phyloP scores from a whole-genome alignment of 108 stramenopile genomes.

The Cyclostephanos invisitatus region DNA sequence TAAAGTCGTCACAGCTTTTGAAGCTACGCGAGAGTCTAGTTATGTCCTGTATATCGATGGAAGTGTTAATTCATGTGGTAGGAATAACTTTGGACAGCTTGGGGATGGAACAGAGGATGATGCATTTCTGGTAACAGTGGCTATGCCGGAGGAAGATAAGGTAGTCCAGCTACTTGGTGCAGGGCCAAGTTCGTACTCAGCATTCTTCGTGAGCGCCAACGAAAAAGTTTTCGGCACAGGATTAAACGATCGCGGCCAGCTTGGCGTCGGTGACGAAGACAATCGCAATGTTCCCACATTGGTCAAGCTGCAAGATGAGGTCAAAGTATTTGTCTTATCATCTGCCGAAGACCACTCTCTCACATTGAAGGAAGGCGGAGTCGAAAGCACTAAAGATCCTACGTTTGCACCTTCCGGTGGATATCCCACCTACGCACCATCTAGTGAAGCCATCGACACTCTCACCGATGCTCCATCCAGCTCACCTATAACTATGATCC shows the following conservation, averaged over 20 bases:
- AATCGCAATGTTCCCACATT: conserved; percentile 30
- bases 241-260: conserved; percentile 35
- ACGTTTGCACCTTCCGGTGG: background rate
- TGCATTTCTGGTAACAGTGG: conserved; percentile 16
- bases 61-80: conserved; percentile 34
- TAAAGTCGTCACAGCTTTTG: conserved; percentile 4
- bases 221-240: conserved; percentile 30
- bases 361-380: conserved; percentile 16
- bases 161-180: conserved; percentile 15
- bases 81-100: conserved; percentile 43
- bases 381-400: conserved; percentile 8
- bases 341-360: conserved; percentile 41
- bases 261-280: conserved; percentile 37
- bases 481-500: background rate
- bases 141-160: conserved; percentile 11
- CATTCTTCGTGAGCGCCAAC: conserved; percentile 29
- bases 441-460: background rate
- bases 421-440: conserved; percentile 9
- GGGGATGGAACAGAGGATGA: conserved; percentile 44
- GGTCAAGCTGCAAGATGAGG: conserved; percentile 28
- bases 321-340: conserved; percentile 13
- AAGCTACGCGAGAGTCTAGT: conserved; percentile 37
- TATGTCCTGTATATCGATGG: conserved; percentile 42
- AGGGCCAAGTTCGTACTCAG: conserved; percentile 43
- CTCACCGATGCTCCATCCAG: background rate